phyloP scores from a whole-genome alignment of 2,329 filamentous ascomycete genomes.

The Neopestalotiopsis sp. region DNA sequence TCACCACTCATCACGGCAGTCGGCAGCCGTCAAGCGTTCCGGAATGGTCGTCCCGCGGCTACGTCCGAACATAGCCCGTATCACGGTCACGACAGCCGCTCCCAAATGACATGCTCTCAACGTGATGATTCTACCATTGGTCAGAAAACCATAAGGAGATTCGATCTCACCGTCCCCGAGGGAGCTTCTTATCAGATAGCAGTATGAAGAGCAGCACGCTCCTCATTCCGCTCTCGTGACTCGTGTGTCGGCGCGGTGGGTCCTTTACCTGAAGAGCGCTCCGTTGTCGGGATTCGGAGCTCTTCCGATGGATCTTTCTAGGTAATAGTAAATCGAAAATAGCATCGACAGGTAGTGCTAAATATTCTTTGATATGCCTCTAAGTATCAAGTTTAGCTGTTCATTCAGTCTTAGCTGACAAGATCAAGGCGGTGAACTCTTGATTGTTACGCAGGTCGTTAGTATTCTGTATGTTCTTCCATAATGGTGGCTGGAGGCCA shows the following conservation, averaged over 20 bases:
- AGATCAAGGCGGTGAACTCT: too few relatives aligned
- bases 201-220: background rate
- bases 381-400: background rate
- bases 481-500: too few relatives aligned
- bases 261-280: background rate
- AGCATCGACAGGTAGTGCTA: background rate
- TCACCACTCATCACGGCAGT: background rate
- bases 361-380: background rate
- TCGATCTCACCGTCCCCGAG: background rate
- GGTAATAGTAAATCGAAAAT: background rate
- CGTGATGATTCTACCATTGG: background rate
- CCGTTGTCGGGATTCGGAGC: slow-evolving; percentile 7
- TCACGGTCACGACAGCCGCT: background rate
- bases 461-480: too few relatives aligned
- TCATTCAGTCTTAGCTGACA: too few relatives aligned
- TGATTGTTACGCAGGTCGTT: too few relatives aligned
- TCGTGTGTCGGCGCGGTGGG: background rate
- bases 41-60: background rate
- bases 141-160: background rate
- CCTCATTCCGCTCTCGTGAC: background rate
- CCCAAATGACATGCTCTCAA: background rate
- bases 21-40: background rate
- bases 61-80: background rate
- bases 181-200: background rate
- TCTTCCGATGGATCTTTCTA: slow-evolving; percentile 3